Evolutionary conservation across 805 yeast genomes (phyloP), one percentile per base, ranked within the genome.

Genomic region (Cyberlindnera suaveolens): DNA sequence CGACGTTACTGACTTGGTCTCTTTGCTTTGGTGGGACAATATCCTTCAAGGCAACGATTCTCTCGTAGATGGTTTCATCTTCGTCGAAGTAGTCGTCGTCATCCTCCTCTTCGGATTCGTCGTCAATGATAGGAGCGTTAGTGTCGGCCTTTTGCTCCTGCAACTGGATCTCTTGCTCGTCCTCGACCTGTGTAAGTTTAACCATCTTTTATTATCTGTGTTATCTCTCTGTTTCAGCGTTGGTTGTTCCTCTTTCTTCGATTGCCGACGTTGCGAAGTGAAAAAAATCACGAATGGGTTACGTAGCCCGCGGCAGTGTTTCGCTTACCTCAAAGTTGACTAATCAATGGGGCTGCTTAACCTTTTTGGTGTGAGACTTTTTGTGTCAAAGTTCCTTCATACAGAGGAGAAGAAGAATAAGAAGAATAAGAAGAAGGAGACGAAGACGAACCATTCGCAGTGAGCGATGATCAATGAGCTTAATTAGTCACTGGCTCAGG

Each of bases 31-130:
- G 97, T 38, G 97, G 87, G 40, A 93, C 71, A 42, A 91, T 85
- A 63, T 93, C 97, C 66, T 82, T 88, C 58, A 93, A 77, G 40
- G 99, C 99, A 49, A 78, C 78, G 50, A 93, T 65, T 77, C 99
- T 85, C 57, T 93, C 98, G 47, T 72, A 66, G 15, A 93, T 52
- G 29, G 96, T 82, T 72, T 93, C 99, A 60, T 82, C 78, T 59
- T 80, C 85, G 62, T 85, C 87, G 52, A 78, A 86, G 54, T 85
- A 95, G 49, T 81, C 82, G 15, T 51, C 56, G 15, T 47, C 50
- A 39, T 67, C 72, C 26, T 74, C 68, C 34, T 78, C 66, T 45
- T 80, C 87, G 32, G 68, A 69, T 39, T 67, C 72, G 33, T 65
- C 68, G 6, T 64, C 65, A 41, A 70, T 70, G 31, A 58, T 62